phyloP scores from a whole-genome alignment of 2,329 filamentous ascomycete species.

The Lecanicillium sp. region DNA sequence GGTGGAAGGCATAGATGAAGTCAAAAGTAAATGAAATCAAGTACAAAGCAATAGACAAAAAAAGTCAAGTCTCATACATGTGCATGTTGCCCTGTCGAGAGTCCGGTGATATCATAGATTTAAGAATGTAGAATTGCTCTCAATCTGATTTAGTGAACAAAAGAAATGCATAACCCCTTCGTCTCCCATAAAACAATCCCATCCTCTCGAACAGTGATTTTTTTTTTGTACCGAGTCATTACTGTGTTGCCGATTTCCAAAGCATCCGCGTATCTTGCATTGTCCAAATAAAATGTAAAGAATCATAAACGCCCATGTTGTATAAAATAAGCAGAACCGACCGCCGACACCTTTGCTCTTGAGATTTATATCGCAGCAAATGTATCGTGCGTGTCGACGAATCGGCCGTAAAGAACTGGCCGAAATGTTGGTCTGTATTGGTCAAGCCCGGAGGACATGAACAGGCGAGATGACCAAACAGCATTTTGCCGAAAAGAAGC shows the following conservation, averaged over 20 bases:
- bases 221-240: slow-evolving; percentile 2
- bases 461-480: neutral
- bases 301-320: neutral
- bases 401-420: no score
- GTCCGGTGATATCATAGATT: neutral
- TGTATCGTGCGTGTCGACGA: no score
- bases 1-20: slow-evolving; percentile 51
- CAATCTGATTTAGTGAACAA: slow-evolving; percentile 10
- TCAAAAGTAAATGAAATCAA: slow-evolving; percentile 8
- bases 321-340: no score
- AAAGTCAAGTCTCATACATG: no score
- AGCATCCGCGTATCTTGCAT: neutral
- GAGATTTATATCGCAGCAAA: no score
- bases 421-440: no score
- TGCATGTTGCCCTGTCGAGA: neutral
- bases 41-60: slow-evolving; percentile 4
- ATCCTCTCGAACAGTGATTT: neutral
- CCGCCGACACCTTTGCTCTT: no score
- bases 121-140: slow-evolving; percentile 11
- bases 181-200: neutral
- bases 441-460: no score
- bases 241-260: slow-evolving; percentile 2
- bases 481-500: neutral
- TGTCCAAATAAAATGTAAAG: neutral
- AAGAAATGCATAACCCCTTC: slow-evolving; percentile 5